Percentiles rank a stretch among this genome's conserved stretches.
phyloP scores from a whole-genome alignment of 257 asterid species.

The Ballota nigra region DNA sequence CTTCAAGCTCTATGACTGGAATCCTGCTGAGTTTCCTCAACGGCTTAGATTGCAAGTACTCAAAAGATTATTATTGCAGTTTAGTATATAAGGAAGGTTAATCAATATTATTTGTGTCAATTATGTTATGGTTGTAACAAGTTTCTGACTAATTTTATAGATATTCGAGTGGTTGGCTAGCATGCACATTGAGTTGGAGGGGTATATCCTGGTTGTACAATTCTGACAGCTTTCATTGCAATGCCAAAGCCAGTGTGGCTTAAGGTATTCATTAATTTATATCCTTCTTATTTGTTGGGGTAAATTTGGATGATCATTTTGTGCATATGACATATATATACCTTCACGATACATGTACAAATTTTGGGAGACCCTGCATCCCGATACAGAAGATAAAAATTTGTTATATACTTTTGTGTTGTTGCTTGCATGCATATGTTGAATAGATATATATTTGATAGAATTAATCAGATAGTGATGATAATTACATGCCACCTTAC shows the following conservation, averaged over 20 bases:
- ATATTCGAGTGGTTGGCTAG: constrained; percentile 88
- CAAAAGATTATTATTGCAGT: constrained; percentile 65
- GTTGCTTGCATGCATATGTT: neutral
- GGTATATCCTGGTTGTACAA: constrained; percentile 93
- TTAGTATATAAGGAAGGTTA: constrained; percentile 48
- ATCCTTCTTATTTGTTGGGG: constrained; percentile 2
- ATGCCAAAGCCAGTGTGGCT: constrained; percentile 75
- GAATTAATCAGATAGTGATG: neutral
- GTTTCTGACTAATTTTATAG: constrained; percentile 36
- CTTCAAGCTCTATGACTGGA: constrained; percentile 94
- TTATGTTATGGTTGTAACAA: constrained; percentile 26
- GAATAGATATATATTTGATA: neutral
- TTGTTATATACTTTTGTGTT: neutral
- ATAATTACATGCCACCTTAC: neutral
- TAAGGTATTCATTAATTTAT: constrained; percentile 47
- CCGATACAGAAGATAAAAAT: neutral
- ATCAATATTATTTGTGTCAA: constrained; percentile 22
- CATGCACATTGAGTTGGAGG: constrained; percentile 94
- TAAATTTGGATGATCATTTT: neutral
- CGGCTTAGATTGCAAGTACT: constrained; percentile 89
- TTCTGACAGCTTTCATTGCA: constrained; percentile 72
- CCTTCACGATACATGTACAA: constrained; percentile 8
- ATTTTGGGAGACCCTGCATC: neutral
- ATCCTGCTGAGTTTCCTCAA: constrained; percentile 93
- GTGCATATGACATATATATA: neutral